phyloP scores from a whole-genome alignment of 2,329 filamentous ascomycete genomes.

The Didymella lethalis region DNA sequence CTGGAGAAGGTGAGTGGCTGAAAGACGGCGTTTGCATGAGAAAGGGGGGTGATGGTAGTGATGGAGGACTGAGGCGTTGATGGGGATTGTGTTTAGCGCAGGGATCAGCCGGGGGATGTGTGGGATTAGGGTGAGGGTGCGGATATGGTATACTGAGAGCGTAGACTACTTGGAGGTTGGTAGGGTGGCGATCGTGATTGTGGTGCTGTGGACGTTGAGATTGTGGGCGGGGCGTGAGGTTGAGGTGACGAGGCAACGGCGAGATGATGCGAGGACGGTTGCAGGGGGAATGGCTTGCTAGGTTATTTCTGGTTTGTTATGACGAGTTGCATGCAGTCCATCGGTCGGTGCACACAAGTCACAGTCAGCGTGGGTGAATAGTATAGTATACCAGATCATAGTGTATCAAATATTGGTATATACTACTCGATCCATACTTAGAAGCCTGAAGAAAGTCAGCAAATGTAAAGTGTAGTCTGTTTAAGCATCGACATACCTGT shows the following conservation, averaged over 20 bases:
- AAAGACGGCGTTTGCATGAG: no score
- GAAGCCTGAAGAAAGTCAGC: constrained; percentile 9
- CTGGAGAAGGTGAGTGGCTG: no score
- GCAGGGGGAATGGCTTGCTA: neutral
- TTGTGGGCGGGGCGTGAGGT: neutral
- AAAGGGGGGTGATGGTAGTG: neutral
- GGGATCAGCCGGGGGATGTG: neutral
- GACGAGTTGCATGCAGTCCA: neutral
- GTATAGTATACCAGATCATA: neutral
- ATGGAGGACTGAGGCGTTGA: neutral
- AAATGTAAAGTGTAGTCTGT: neutral
- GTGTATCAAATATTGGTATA: neutral
- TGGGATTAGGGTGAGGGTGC: neutral
- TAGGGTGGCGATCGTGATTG: neutral
- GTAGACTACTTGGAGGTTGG: neutral
- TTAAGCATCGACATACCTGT: constrained; percentile 45
- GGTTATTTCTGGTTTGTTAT: neutral
- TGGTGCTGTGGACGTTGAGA: neutral
- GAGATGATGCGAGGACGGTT: neutral
- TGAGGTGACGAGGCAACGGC: neutral
- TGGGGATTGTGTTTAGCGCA: neutral
- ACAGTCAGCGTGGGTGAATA: neutral
- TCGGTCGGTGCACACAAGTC: neutral
- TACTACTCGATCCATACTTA: neutral
- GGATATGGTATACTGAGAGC: constrained; percentile 5